Evolutionary conservation across 2,329 filamentous ascomycete genomes (phyloP).

Genomic region (Chrysosporium queenslandicum): DNA sequence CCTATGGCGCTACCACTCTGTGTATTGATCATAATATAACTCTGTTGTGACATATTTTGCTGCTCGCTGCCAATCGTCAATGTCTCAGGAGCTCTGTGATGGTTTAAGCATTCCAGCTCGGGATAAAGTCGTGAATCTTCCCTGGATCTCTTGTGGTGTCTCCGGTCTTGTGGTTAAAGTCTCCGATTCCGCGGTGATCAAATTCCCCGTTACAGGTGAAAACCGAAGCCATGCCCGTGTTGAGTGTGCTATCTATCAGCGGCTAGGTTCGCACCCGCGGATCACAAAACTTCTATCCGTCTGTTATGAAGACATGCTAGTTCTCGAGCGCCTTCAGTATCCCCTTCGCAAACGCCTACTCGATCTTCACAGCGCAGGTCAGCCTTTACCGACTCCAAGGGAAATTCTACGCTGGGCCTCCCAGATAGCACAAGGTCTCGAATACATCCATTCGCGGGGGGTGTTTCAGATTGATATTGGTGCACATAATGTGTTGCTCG

Average conservation of each 20-base stretch:
- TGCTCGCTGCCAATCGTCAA: no score
- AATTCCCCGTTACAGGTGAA: neutral
- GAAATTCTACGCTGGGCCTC: slow-evolving; percentile 15
- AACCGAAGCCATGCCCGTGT: no score
- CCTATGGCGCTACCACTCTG: neutral
- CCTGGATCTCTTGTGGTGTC: neutral
- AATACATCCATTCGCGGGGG: slow-evolving; percentile 15
- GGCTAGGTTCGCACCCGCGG: no score
- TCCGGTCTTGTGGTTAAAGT: neutral
- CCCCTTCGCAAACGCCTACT: slow-evolving; percentile 7
- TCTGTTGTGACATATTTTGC: no score
- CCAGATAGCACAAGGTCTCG: slow-evolving; percentile 16
- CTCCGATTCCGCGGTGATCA: slow-evolving; percentile 3
- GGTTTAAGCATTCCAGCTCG: neutral
- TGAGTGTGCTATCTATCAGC: no score
- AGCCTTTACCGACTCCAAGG: neutral
- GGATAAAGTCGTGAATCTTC: neutral
- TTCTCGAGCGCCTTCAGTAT: neutral
- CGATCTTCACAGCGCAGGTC: slow-evolving; percentile 3
- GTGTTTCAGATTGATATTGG: slow-evolving; percentile 19
- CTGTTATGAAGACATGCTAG: neutral
- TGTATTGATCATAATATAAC: no score
- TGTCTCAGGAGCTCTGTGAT: neutral
- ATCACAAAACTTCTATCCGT: neutral
- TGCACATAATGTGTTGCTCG: slow-evolving; percentile 18